Percentiles rank a stretch among this genome's conserved stretches.
Conservation (phyloP, 768 basidiomycete genomes). For the Mrakia frigida region DNA sequence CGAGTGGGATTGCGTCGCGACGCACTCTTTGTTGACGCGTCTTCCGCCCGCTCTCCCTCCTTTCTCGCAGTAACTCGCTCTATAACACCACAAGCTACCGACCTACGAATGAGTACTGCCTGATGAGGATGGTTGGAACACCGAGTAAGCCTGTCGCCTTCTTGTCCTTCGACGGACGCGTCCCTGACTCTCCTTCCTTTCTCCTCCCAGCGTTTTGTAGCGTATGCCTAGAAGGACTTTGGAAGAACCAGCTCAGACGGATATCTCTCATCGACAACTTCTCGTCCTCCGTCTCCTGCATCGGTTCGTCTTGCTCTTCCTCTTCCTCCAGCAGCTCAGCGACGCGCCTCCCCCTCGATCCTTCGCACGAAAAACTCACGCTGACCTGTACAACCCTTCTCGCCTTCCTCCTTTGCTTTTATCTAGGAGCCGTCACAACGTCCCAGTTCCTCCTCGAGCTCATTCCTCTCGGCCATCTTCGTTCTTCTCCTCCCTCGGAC, state of each 20-base stretch:
- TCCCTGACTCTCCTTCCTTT: not conserved
- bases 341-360: not conserved
- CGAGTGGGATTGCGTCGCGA: too few species aligned
- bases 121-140: constrained; percentile 67
- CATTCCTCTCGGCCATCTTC: constrained; percentile 59
- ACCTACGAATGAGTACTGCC: constrained; percentile 76
- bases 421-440: constrained; percentile 45
- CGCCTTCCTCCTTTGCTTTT: not conserved
- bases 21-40: too few species aligned
- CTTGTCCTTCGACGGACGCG: too few species aligned
- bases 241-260: constrained; percentile 59
- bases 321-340: not conserved
- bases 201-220: constrained; percentile 55
- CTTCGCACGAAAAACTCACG: not conserved
- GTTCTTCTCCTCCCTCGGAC: constrained; percentile 31
- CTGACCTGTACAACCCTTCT: not conserved
- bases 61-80: constrained; percentile 55
- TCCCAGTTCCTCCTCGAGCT: constrained; percentile 47
- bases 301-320: not conserved
- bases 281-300: constrained; percentile 8
- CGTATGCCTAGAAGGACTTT: constrained; percentile 67
- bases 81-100: constrained; percentile 63
- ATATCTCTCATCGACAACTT: constrained; percentile 61
- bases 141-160: constrained; percentile 44
- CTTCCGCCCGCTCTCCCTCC: not conserved